Evolutionary conservation across 1,284 basidiomycete species (phyloP), one percentile per base, ranked within the genome.

Genomic region (Exobasidium rhododendri): DNA sequence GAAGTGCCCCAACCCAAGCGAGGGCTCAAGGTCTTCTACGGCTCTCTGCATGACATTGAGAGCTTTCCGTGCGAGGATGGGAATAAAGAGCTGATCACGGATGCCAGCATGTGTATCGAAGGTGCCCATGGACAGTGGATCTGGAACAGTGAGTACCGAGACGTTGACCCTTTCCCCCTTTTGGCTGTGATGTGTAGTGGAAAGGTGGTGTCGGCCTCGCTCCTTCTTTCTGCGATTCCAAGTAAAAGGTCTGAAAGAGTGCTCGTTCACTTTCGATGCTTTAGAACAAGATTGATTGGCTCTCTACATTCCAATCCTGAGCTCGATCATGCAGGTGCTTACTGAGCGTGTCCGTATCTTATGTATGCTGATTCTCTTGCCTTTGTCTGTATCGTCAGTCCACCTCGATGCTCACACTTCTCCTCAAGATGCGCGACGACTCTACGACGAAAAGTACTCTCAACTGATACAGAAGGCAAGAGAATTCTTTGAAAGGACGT

Each of bases 31-130:
- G 82, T 92, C 10, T 94, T 88, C 79, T 97, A 96, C 66, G 90
- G 90, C 1, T 91, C 89, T 7, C 82, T 94, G 20, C 93, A 97
- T 75, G 94, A 97, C 73, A 87, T 97, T 51, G 83, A 68, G 59
- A 93, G 90, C 1, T 96, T 88, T 76, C 92, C 93, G 0, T 97
- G 93, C 81, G 93, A 97, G 82, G 90, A 93, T 57, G 92, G 93
- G 0, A 89, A 92, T 78, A 71, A 84, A 1, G 85, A 85, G 7
- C 82, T 92, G 20, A 84, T 94, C 29, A 88, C 90, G 80, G 91
- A 92, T 6, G 92, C 92, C 1, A 79, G 75, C 26, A 92, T 90
- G 0, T 85, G 88, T 2, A 84, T 91, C 14, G 86, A 90, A 61
- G 89, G 89, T 4, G 83, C 87, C 0, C 92, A 96, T 69, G 93